Base-by-base conservation (phyloP, 352 stramenopile species). In the Globisporangium alternatum region DNA sequence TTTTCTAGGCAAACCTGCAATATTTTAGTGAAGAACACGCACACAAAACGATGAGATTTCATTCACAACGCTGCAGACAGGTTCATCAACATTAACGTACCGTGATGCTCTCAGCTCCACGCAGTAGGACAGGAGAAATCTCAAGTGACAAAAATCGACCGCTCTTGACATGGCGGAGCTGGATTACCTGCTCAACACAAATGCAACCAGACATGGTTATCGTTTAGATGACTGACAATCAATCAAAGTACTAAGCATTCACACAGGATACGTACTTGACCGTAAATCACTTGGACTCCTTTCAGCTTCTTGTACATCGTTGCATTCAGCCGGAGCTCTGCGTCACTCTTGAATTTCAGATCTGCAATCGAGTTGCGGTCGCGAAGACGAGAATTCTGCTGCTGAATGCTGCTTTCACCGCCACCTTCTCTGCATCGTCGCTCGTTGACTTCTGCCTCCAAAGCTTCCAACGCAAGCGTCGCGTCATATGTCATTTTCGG, bases 401-500 rank as follows among this genome's bases (percentile, higher is more conserved):
- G 48, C 17, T 48, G 45, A 43, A 13, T 43, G 39, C 9, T 31
- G 28, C 47, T 41, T 19, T 58, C 31, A 13, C 48, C 19, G 3
- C 28, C 30, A 9, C 49, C 21, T 25, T 52, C 22, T 25, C 15
- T 30, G 13, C 22, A 17, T 41, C 19, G 30, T 13, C 22, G 17
- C n/a, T 65, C 63, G 25, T 35, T 58, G 22, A 62, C 61, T 31
- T 49, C 30, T 17, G 33, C 43, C n/a, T 61, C 52, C 8, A 70
- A 64, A 22, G 70, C 71, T 19, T 80, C 66, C 2, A 87, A 63
- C 7, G 71, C 70, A 41, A 80, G 68, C 0, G 81, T 89, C 3
- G 83, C 76, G 43, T 92, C 83, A 21, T 89, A 92, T 21, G 67
- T 86, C 83, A 90, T 90, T 53, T 88, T 88, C 2, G 83, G 83